Evolutionary conservation across 2,329 filamentous ascomycete species (phyloP).

Genomic region (Hyphodiscus sp.): DNA sequence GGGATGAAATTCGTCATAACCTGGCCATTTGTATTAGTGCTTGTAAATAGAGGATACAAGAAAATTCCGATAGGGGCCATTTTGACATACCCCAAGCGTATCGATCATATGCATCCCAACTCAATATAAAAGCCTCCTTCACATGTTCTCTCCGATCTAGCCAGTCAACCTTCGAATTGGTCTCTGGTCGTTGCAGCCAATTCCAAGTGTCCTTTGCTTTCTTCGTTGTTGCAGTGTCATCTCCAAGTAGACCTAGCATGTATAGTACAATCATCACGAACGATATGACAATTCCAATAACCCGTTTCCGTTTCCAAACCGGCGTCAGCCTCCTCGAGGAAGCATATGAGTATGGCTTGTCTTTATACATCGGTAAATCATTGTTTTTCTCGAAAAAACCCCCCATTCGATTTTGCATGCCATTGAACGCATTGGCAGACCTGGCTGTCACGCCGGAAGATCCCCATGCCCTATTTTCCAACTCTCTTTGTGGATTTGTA

Average conservation of each 20-base stretch:
- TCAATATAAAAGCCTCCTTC: conserved; percentile 81
- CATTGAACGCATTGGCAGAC: conserved; percentile 33
- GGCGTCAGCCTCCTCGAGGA: conserved; percentile 52
- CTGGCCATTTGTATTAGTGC: conserved; percentile 36
- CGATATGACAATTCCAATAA: conserved; percentile 45
- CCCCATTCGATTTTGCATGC: conserved; percentile 55
- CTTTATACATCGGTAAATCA: conserved; percentile 92
- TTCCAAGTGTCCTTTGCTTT: conserved; percentile 44
- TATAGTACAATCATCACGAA: conserved; percentile 57
- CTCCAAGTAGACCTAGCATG: conserved; percentile 57
- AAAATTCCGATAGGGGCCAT: not conserved
- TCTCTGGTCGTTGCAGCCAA: conserved; percentile 49
- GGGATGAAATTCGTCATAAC: conserved; percentile 82
- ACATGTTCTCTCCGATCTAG: conserved; percentile 69
- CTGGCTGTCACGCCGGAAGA: conserved; percentile 41
- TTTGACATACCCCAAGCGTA: conserved; percentile 75
- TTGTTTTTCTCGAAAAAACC: conserved; percentile 54
- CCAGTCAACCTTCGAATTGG: conserved; percentile 58
- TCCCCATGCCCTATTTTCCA: conserved; percentile 63
- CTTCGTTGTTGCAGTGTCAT: conserved; percentile 26
- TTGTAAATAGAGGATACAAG: not conserved
- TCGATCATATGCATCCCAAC: conserved; percentile 87
- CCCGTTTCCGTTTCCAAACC: conserved; percentile 58
- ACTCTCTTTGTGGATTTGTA: conserved; percentile 53
- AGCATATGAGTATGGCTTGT: conserved; percentile 81